Evolutionary conservation across 768 basidiomycete species (phyloP), one percentile per base, ranked within the genome.

Genomic region (Albatrellus ellisii): DNA sequence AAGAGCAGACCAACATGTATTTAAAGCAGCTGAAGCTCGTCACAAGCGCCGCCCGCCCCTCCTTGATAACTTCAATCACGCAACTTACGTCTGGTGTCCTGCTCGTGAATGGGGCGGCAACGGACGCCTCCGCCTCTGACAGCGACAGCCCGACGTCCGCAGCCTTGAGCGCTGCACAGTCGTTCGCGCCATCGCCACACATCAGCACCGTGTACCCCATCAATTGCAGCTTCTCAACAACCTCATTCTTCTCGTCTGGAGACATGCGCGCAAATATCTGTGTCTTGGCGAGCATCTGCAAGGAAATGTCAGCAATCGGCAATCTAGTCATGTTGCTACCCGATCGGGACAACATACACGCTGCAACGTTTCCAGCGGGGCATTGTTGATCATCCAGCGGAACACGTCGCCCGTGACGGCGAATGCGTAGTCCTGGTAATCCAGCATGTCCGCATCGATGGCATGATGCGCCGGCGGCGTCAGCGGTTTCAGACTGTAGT

Each of bases 1-100:
- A 26, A 29, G 11, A 34, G 17, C 25, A 12, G 21, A 68, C 87
- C 60, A 52, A 92, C 94, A 99, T 99, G 56, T 97, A 99, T 62
- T 99, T 99, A 77, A 99, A 99, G 64, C 94, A 98, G 51, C 90
- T 92, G 62, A 99, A 99, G 59, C 90, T 94, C 1, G 95, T 98
- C 41, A 95, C 94, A 41, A 99, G 67, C 1, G 95, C 94, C 6
- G 90, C 88, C 33, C 95, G 72, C 6, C 95, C 95, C 56, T 99
- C 94, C 54, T 82, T 89, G 65, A 99, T 92, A 39, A 99, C 85
- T 52, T 98, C 91, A 24, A 98, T 70, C 33, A 97, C 88, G 57
- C 95, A 99, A 32, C 83, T 75, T 54, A 99, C 92, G 60, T 99
- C 95, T 2, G 95, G 87, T 1, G 78, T 86, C 34, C 79, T 81